Conservation (phyloP, 2,329 filamentous ascomycete genomes). For the Ophiobolus disseminans region DNA sequence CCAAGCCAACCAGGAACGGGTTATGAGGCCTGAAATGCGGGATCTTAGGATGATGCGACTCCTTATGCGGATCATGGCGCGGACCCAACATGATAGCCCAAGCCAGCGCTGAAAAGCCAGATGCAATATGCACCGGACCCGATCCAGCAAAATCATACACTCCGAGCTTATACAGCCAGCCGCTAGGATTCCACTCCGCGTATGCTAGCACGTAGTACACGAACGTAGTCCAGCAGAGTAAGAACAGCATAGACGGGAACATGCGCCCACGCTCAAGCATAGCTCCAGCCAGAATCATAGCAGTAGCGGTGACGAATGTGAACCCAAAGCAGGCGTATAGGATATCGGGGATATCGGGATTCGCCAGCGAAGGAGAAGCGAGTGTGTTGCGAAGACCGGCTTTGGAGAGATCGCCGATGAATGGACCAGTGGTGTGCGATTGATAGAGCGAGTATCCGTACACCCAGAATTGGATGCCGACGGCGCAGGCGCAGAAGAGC, state of each 20-base stretch:
- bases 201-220: slow-evolving; percentile 65
- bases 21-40: slow-evolving; percentile 75
- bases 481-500: slow-evolving; percentile 55
- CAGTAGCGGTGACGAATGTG: slow-evolving; percentile 42
- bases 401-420: slow-evolving; percentile 41
- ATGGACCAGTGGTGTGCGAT: slow-evolving; percentile 37
- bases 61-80: slow-evolving; percentile 66
- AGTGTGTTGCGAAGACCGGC: slow-evolving; percentile 41
- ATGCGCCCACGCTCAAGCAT: slow-evolving; percentile 44
- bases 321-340: slow-evolving; percentile 46
- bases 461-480: slow-evolving; percentile 58
- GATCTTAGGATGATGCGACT: slow-evolving; percentile 52
- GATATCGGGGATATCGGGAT: slow-evolving; percentile 43
- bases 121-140: slow-evolving; percentile 77
- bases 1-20: slow-evolving; percentile 75
- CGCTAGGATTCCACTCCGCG: slow-evolving; percentile 78
- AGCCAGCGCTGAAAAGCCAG: slow-evolving; percentile 73
- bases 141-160: slow-evolving; percentile 78
- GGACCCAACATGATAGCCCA: slow-evolving; percentile 77
- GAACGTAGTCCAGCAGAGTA: slow-evolving; percentile 46
- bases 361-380: slow-evolving; percentile 39
- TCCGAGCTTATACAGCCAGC: slow-evolving; percentile 73
- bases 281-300: slow-evolving; percentile 44
- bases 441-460: slow-evolving; percentile 56
- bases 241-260: slow-evolving; percentile 41